Base-by-base conservation (phyloP, 495 filamentous ascomycete species). In the Tuber brumale region DNA sequence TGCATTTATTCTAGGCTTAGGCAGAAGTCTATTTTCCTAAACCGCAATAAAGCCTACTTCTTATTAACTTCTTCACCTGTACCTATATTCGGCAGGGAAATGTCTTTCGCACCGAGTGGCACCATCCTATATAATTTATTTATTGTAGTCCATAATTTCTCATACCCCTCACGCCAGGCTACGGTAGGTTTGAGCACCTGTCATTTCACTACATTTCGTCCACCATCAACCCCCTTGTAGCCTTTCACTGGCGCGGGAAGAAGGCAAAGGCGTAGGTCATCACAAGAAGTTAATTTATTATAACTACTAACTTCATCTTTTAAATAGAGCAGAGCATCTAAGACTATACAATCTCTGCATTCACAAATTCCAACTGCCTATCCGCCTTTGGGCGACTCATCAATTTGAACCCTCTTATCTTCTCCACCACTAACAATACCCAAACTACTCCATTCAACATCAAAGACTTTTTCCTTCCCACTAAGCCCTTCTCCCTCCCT, bases 341-440 rank as follows among this genome's bases (percentile, higher is more conserved):
- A 19, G 57, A 4, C 27, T 74, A 71, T 79, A 71, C 72, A 70
- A 41, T 61, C 42, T 76, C 39, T 31, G 44, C 70, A 70, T 74
- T 57, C 76, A 44, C 39, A 41, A 57, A 21, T 69, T 61, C 76
- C 71, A 74, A 44, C 70, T 71, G 46, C 69, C 46, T 76, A 72
- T 37, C 48, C 79, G 6, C 72, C 77, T 42, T 45, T 78, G 31
- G 81, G 78, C 16, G 77, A 77, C 51, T 76, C 78, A 85, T 99
- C 97, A 76, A 98, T 89, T 86, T 98, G 96, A 78, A 98, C 91
- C 86, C 88, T 89, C 86, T 92, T 94, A 84, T 99, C 95, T 88
- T 97, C 94, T 19, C 94, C 93, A 9, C 86, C 94, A 84, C 92
- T 96, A 37, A 97, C 91, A 84, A 99, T 97, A 12, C 95, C 95